A percentile compares a stretch with the other conserved stretches of the same genome.
These are phyloP conservation scores for Isatis tinctoria DNA, from an alignment of 345 rosid species.

Conservation along the genomic window DNA sequence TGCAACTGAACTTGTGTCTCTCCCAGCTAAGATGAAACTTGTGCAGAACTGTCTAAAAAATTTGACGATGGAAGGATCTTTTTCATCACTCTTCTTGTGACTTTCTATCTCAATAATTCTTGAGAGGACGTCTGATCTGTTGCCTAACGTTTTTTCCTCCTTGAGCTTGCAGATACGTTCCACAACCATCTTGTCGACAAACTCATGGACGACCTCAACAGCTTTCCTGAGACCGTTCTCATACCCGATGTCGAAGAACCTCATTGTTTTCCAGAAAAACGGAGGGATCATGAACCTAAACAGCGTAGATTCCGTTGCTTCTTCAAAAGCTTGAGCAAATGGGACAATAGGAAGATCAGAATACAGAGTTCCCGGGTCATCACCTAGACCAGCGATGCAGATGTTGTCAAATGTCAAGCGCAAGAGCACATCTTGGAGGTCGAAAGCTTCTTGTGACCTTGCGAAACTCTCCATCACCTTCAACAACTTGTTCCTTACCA, in stretches of 20 bases:
- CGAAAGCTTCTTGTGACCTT: slow-evolving; percentile 26
- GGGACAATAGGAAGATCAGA: slow-evolving; percentile 35
- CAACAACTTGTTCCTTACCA: slow-evolving; percentile 53
- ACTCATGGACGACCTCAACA: slow-evolving; percentile 36
- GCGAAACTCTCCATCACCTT: slow-evolving; percentile 44
- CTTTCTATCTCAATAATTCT: slow-evolving; percentile 48
- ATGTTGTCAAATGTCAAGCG: slow-evolving; percentile 64
- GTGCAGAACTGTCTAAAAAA: slow-evolving; percentile 43
- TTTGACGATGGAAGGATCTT: slow-evolving; percentile 19
- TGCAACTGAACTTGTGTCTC: slow-evolving; percentile 54
- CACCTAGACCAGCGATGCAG: slow-evolving; percentile 63
- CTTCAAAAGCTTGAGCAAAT: slow-evolving; percentile 49
- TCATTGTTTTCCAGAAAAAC: slow-evolving; percentile 51
- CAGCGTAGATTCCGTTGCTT: slow-evolving; percentile 49
- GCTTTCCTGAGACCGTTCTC: slow-evolving; percentile 53
- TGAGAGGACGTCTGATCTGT: slow-evolving; percentile 49
- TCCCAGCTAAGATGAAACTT: slow-evolving; percentile 55
- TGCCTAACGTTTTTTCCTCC: slow-evolving; percentile 24
- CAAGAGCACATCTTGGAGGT: slow-evolving; percentile 59
- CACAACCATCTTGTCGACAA: slow-evolving; percentile 39
- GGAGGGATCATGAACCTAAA: slow-evolving; percentile 50
- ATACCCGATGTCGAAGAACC: slow-evolving; percentile 45
- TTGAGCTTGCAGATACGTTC: slow-evolving; percentile 44
- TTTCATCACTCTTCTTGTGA: slow-evolving; percentile 35
- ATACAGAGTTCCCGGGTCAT: slow-evolving; percentile 55